Conservation (phyloP, 805 yeast species). For the Tetrapisispora iriomotensis region DNA sequence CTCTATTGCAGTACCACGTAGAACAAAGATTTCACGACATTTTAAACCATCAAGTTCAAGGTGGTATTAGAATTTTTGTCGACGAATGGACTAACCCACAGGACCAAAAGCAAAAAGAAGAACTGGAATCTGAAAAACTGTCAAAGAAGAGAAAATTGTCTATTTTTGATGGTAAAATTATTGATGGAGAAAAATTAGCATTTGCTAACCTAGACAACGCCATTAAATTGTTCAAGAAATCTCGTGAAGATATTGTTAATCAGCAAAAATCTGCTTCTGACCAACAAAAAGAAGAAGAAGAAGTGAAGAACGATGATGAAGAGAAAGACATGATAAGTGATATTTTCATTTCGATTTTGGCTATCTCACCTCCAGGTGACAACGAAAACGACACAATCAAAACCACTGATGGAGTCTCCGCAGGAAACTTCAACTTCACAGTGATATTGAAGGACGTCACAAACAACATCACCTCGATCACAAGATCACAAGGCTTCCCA, state of each 20-base stretch:
- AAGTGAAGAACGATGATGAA: slow-evolving; percentile 5
- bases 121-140: background rate
- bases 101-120: slow-evolving; percentile 2
- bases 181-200: slow-evolving; percentile 83
- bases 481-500: slow-evolving; percentile 87
- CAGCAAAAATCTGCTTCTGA: slow-evolving; percentile 13
- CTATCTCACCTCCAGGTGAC: slow-evolving; percentile 33
- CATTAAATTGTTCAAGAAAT: slow-evolving; percentile 35
- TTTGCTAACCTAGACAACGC: slow-evolving; percentile 77
- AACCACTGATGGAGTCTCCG: slow-evolving; percentile 31
- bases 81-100: slow-evolving; percentile 39
- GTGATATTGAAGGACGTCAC: slow-evolving; percentile 68
- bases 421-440: slow-evolving; percentile 62
- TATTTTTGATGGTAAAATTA: slow-evolving; percentile 62
- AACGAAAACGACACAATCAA: slow-evolving; percentile 18
- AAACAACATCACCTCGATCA: slow-evolving; percentile 61
- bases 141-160: slow-evolving; percentile 41
- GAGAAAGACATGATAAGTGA: slow-evolving; percentile 37
- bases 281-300: slow-evolving; percentile 8
- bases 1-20: slow-evolving; percentile 32
- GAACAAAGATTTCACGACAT: slow-evolving; percentile 49
- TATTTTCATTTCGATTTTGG: slow-evolving; percentile 61
- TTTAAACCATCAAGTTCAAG: slow-evolving; percentile 63
- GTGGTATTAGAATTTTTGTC: slow-evolving; percentile 56
- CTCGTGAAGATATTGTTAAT: slow-evolving; percentile 24